phyloP scores from a whole-genome alignment of 495 filamentous ascomycete species.

The Aspergillus cristatus region DNA sequence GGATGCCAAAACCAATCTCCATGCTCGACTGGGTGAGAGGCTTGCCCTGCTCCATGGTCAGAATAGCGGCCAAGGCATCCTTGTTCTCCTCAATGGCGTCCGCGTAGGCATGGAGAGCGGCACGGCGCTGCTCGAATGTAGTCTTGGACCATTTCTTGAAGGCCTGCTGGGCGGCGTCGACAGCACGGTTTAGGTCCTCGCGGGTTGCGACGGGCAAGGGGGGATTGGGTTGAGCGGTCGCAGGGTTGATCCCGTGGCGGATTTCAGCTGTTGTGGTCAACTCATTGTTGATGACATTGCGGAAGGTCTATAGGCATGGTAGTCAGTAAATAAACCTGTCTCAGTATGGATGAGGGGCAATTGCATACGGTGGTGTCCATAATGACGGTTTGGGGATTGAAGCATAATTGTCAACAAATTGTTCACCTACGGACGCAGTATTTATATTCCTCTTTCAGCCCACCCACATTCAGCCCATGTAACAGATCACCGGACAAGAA shows the following conservation, averaged over 20 bases:
- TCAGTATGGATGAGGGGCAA: too few relatives aligned
- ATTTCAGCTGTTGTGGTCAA: conserved; percentile 15
- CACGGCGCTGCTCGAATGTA: conserved; percentile 44
- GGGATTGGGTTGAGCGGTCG: conserved; percentile 39
- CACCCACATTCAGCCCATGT: too few relatives aligned
- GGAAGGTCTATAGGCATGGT: conserved; percentile 21
- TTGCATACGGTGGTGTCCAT: too few relatives aligned
- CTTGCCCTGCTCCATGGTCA: conserved; percentile 52
- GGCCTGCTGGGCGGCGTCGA: conserved; percentile 34
- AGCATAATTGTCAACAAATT: too few relatives aligned
- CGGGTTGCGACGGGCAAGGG: conserved; percentile 44
- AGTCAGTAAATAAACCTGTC: too few relatives aligned
- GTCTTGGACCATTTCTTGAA: conserved; percentile 44
- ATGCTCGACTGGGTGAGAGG: conserved; percentile 22
- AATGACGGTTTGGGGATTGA: too few relatives aligned
- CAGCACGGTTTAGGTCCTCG: conserved; percentile 47
- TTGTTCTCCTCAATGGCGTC: conserved; percentile 34
- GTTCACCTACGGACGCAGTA: too few relatives aligned
- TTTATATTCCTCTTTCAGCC: too few relatives aligned
- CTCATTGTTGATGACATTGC: conserved; percentile 32
- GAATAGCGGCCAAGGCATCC: conserved; percentile 37
- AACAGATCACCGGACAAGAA: too few relatives aligned
- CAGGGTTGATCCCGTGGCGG: conserved; percentile 39
- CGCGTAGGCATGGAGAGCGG: conserved; percentile 43
- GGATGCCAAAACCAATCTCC: conserved; percentile 20